phyloP scores from a whole-genome alignment of 1,284 basidiomycete species.

The Prillingera fragicola region DNA sequence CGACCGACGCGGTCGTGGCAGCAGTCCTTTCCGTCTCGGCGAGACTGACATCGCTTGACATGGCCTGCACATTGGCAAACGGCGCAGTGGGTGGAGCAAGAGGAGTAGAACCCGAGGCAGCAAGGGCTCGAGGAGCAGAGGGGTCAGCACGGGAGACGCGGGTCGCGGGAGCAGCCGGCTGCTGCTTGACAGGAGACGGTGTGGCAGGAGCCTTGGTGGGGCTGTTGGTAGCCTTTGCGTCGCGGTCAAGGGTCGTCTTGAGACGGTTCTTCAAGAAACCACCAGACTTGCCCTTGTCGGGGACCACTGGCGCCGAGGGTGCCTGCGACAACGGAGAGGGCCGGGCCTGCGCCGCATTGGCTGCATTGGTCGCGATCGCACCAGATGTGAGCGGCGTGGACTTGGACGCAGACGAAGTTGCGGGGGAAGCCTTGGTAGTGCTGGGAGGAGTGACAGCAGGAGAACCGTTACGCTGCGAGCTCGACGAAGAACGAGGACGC shows the following conservation, averaged over 20 bases:
- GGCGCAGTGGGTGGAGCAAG: conserved; percentile 28
- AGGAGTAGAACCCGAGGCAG: neutral
- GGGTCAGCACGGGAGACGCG: conserved; percentile 8
- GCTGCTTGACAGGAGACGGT: too few species aligned
- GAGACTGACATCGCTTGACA: conserved; percentile 35
- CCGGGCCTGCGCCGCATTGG: conserved; percentile 11
- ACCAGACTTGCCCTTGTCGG: conserved; percentile 51
- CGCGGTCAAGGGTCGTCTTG: conserved; percentile 58
- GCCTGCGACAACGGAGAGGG: conserved; percentile 36
- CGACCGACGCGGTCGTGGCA: conserved; percentile 18
- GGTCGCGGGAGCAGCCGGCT: too few species aligned
- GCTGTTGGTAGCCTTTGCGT: conserved; percentile 25
- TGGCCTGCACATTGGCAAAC: conserved; percentile 30
- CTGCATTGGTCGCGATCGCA: conserved; percentile 27
- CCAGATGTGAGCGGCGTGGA: conserved; percentile 32
- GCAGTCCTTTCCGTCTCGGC: conserved; percentile 42
- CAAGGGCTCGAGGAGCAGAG: conserved; percentile 11
- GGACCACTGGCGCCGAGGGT: conserved; percentile 30
- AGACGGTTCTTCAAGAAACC: conserved; percentile 67
- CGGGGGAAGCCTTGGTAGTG: conserved; percentile 1
- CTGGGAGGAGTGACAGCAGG: neutral
- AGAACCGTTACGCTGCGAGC: neutral
- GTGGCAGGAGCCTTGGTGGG: conserved; percentile 23
- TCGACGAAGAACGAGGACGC: neutral
- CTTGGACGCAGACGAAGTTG: neutral